These are phyloP conservation scores for Emiliania huxleyi DNA, from an alignment of 78 protist species.

Conservation along the genomic window DNA sequence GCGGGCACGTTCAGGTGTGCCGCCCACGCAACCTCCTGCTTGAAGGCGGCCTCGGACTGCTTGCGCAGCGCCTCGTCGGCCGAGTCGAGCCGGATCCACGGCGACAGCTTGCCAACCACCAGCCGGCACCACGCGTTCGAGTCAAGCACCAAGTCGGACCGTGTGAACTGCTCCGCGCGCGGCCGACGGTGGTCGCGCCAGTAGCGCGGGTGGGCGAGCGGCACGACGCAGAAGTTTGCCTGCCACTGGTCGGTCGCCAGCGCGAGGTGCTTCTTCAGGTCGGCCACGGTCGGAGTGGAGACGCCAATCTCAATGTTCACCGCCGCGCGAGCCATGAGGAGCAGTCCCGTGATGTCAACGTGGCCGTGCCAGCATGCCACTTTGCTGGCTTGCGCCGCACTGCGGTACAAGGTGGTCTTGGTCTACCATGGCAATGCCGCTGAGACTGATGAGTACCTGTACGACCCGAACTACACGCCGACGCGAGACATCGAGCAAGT, in stretches of 20 bases:
- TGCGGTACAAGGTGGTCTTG: too few relatives aligned
- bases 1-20: constrained; percentile 71
- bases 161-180: constrained; percentile 53
- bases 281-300: background rate
- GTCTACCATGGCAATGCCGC: too few relatives aligned
- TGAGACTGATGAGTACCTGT: too few relatives aligned
- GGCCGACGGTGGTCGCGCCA: background rate
- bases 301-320: too few relatives aligned
- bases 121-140: constrained; percentile 52
- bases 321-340: too few relatives aligned
- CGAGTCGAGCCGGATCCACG: constrained; percentile 41
- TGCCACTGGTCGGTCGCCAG: background rate
- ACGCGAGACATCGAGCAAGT: too few relatives aligned
- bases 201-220: constrained; percentile 58
- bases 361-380: too few relatives aligned
- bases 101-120: constrained; percentile 60
- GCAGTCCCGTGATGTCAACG: too few relatives aligned
- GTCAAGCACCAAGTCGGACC: constrained; percentile 55
- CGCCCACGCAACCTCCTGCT: constrained; percentile 74
- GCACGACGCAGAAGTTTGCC: constrained; percentile 45
- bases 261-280: background rate
- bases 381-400: too few relatives aligned
- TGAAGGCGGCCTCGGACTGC: constrained; percentile 37
- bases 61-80: background rate
- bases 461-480: too few relatives aligned